A percentile compares a stretch with the other conserved stretches of the same genome.
Conservation (phyloP, 2,329 filamentous ascomycete species). For the Ramularia collo-cygni region DNA sequence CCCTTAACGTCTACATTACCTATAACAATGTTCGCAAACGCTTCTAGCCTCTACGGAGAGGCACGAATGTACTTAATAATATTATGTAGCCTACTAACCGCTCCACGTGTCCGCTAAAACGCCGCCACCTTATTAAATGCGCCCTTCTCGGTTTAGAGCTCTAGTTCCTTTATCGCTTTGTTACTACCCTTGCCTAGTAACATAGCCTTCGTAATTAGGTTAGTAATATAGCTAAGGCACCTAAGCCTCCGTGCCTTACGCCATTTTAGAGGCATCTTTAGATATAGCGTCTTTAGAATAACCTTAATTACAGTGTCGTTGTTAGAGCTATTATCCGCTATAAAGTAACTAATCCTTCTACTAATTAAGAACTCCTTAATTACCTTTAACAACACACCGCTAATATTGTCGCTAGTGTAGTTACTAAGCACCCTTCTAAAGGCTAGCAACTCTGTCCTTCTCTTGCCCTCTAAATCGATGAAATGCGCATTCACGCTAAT, state of each 20-base stretch:
- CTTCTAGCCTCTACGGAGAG: too few relatives aligned
- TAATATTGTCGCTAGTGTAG: conserved; percentile 2
- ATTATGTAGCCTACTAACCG: conserved; percentile 1
- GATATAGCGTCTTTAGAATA: conserved; percentile 5
- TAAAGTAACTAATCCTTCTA: conserved; percentile 2
- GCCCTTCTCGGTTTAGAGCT: conserved; percentile 4
- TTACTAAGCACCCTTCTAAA: conserved; percentile 2
- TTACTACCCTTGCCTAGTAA: conserved; percentile 4
- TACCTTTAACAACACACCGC: conserved; percentile 1
- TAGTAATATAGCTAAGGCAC: conserved; percentile 6
- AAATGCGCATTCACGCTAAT: conserved; percentile 4
- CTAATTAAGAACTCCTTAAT: conserved; percentile 3
- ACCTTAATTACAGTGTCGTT: conserved; percentile 2
- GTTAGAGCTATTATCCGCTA: conserved; percentile 4
- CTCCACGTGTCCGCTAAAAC: conserved; percentile 4
- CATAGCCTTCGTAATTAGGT: conserved; percentile 4
- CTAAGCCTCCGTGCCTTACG: conserved; percentile 1
- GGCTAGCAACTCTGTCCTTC: conserved; percentile 2
- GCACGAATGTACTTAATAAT: too few relatives aligned
- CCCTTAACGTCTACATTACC: too few relatives aligned
- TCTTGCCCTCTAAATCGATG: not conserved
- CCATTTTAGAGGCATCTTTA: conserved; percentile 1
- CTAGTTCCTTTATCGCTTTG: conserved; percentile 3
- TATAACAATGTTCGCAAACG: too few relatives aligned
- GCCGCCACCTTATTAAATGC: conserved; percentile 1